Evolutionary conservation across 306 rosid species (phyloP).

Genomic region (Hippophae rhamnoides): DNA sequence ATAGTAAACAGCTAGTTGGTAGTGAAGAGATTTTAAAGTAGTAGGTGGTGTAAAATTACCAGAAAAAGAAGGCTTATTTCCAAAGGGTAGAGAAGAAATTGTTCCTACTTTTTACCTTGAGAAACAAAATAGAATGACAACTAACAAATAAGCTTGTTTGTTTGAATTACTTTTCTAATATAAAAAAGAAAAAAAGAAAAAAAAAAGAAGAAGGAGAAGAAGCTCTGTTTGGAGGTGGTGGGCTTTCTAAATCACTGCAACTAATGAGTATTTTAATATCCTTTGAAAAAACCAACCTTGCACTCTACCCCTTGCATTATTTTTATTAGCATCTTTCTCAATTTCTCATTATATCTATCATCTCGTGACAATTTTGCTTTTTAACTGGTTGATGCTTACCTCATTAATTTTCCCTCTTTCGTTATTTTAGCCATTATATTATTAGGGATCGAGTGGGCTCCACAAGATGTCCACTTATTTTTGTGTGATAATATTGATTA

Average conservation of each 20-base stretch:
- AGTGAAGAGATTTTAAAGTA: too few species aligned
- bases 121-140: constrained; percentile 2
- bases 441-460: too few species aligned
- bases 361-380: constrained; percentile 18
- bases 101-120: constrained; percentile 12
- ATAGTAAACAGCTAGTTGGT: too few species aligned
- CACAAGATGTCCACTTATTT: too few species aligned
- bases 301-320: constrained; percentile 15
- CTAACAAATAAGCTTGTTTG: constrained; percentile 5
- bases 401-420: too few species aligned
- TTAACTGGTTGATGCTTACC: background rate
- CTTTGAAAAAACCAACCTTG: constrained; percentile 29
- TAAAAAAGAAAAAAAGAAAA: background rate
- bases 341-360: background rate
- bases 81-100: constrained; percentile 5
- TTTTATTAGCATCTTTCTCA: constrained; percentile 33
- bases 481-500: too few species aligned
- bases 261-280: constrained; percentile 29
- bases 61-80: too few species aligned
- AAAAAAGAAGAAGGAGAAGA: too few species aligned
- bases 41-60: too few species aligned
- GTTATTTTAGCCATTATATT: too few species aligned
- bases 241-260: constrained; percentile 52
- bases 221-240: constrained; percentile 24
- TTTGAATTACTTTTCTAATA: constrained; percentile 22